Evolutionary conservation across 2,329 filamentous ascomycete genomes (phyloP).

Genomic region (Didymella exigua): DNA sequence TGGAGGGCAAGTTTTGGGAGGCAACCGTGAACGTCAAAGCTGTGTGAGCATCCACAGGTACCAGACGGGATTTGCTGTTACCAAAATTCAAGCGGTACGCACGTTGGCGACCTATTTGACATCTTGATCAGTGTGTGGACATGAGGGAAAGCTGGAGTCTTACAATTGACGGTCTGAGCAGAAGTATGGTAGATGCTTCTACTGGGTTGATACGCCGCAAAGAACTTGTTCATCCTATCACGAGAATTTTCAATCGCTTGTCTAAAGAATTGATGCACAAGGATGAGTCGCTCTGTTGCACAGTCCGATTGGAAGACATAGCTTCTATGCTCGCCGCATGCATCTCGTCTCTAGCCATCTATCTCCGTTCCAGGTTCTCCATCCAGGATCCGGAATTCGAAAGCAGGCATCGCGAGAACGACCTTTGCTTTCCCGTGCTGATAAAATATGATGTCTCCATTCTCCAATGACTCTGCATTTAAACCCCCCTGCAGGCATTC

Average conservation of each 20-base stretch:
- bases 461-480: background rate
- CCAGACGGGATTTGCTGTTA: background rate
- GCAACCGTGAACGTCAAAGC: background rate
- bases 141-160: background rate
- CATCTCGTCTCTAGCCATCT: background rate
- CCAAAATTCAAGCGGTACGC: background rate
- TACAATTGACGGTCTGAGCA: background rate
- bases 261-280: too few relatives aligned
- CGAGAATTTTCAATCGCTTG: background rate
- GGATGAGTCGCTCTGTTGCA: background rate
- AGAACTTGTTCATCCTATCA: background rate
- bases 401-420: background rate
- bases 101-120: background rate
- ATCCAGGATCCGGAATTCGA: background rate
- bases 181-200: background rate
- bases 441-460: background rate
- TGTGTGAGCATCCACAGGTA: background rate
- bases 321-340: background rate
- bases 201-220: background rate
- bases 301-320: background rate
- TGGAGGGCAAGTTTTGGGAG: constrained; percentile 19
- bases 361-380: background rate
- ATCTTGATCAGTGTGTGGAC: background rate
- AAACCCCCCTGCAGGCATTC: background rate
- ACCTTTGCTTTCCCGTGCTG: background rate